Base-by-base conservation (phyloP, 1,284 basidiomycete genomes). In the Boletus albobrunnescens region DNA sequence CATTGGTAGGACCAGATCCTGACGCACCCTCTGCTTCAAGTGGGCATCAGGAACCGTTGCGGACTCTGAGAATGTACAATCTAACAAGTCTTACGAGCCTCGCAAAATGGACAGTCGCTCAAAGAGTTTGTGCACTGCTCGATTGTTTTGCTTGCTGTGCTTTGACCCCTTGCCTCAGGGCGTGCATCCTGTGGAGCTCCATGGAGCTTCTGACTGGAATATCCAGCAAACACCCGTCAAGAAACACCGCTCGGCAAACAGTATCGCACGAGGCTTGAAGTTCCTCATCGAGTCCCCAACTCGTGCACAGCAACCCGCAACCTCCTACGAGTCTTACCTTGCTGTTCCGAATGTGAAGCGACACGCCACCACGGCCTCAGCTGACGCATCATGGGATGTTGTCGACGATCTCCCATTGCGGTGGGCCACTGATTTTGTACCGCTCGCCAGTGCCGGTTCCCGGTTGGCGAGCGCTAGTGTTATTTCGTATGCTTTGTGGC, bases 391-490 rank as follows among this genome's bases (percentile, higher is more conserved):
- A 10, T 89, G 87, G 87, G 87, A 90, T 61, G 57, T 88, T 14
- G 71, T 90, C 3, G 85, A 90, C 12, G 87, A 89, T 48, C 65
- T 87, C 13, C 84, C 87, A 9, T 55, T 90, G 41, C 77, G 84
- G 31, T 91, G 87, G 87, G 85, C 87, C 14, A 84, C 83, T 0
- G 87, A 91, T 61, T 90, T 79, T 59, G 84, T 87, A 4, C 81
- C 86, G 0, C 74, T 91, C 23, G 85, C 85, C 5, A 67, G 74
- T 4, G 63, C 75, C 22, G 79, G 82, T 3, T 86, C 85, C n/a
- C 74, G 84, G 38, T 65, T 90, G 33, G 67, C 73, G 19, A 77
- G 76, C 49, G 58, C 70, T 2, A 77, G 80, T 4, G 79, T 87
- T 7, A 56, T 80, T 23, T 81, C 76, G 10, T 91, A 84, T 59